phyloP scores from a whole-genome alignment of 2,329 filamentous ascomycete species.

The Xylaria polymorpha region DNA sequence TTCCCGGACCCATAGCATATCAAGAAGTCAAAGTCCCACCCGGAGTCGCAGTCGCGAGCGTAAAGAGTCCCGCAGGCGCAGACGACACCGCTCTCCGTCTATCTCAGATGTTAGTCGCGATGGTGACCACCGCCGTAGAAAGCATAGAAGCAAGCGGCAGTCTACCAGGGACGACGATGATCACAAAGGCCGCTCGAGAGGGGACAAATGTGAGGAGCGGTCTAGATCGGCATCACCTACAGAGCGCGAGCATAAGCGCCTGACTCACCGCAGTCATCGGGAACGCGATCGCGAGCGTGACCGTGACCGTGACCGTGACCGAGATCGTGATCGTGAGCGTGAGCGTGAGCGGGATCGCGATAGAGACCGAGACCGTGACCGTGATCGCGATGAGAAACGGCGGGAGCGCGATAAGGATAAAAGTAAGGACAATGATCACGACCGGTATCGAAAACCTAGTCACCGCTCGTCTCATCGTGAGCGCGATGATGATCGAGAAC shows the following conservation, averaged over 20 bases:
- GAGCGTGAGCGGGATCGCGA: constrained; percentile 56
- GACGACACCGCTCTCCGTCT: constrained; percentile 66
- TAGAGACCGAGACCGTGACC: constrained; percentile 55
- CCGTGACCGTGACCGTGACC: constrained; percentile 53
- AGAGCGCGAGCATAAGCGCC: constrained; percentile 59
- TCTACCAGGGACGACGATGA: constrained; percentile 61
- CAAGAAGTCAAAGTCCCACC: constrained; percentile 52
- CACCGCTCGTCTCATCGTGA: constrained; percentile 57
- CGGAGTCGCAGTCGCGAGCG: constrained; percentile 58
- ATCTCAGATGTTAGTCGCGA: constrained; percentile 59
- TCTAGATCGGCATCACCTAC: constrained; percentile 73
- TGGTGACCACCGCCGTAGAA: constrained; percentile 64
- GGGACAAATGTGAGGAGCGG: constrained; percentile 62
- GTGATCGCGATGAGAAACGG: constrained; percentile 54
- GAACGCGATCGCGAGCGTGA: constrained; percentile 55
- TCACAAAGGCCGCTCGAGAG: constrained; percentile 52
- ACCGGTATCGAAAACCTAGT: constrained; percentile 53
- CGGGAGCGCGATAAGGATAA: constrained; percentile 54
- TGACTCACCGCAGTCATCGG: constrained; percentile 59
- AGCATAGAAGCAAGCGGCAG: constrained; percentile 58
- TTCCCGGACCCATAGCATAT: constrained; percentile 47
- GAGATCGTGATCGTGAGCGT: constrained; percentile 56
- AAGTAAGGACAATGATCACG: constrained; percentile 52
- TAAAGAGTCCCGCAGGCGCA: constrained; percentile 62
- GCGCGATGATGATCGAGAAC: constrained; percentile 56